Conservation (phyloP, 768 basidiomycete species). For the Pulveroboletus ravenelii region DNA sequence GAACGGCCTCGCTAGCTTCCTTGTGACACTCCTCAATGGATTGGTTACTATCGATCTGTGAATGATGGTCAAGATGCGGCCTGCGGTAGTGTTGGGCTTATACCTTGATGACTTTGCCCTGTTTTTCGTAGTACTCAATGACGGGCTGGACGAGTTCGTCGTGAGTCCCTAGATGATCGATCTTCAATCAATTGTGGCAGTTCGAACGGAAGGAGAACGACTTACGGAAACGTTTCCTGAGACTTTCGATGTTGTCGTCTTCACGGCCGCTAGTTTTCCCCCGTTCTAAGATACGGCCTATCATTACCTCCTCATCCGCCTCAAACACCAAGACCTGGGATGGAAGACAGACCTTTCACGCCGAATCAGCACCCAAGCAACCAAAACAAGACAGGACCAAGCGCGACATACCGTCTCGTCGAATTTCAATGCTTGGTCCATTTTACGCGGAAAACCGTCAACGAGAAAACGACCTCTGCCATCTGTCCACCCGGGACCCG, state of each 20-base stretch:
- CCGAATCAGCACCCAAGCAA: background rate
- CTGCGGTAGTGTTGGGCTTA: background rate
- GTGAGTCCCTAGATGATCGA: constrained; percentile 60
- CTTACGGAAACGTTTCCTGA: constrained; percentile 94
- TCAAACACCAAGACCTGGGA: constrained; percentile 80
- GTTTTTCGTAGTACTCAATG: constrained; percentile 69
- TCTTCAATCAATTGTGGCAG: background rate
- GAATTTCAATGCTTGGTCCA: constrained; percentile 95
- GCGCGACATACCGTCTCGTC: constrained; percentile 66
- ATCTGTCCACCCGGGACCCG: constrained; percentile 57
- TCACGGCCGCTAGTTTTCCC: constrained; percentile 92
- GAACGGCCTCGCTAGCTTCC: constrained; percentile 51
- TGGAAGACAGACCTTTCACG: constrained; percentile 68
- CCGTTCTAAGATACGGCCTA: constrained; percentile 78
- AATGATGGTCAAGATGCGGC: background rate
- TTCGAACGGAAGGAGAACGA: constrained; percentile 4
- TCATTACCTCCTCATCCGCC: constrained; percentile 86
- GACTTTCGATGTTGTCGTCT: constrained; percentile 91
- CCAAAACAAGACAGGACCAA: background rate
- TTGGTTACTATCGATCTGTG: constrained; percentile 64
- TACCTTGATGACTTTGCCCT: constrained; percentile 77
- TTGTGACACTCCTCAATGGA: constrained; percentile 69
- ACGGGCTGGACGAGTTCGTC: constrained; percentile 89
- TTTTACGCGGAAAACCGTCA: constrained; percentile 96
- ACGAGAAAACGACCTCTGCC: constrained; percentile 86